Evolutionary conservation across 768 basidiomycete genomes (phyloP).

Genomic region (Thelephora ganbajun): DNA sequence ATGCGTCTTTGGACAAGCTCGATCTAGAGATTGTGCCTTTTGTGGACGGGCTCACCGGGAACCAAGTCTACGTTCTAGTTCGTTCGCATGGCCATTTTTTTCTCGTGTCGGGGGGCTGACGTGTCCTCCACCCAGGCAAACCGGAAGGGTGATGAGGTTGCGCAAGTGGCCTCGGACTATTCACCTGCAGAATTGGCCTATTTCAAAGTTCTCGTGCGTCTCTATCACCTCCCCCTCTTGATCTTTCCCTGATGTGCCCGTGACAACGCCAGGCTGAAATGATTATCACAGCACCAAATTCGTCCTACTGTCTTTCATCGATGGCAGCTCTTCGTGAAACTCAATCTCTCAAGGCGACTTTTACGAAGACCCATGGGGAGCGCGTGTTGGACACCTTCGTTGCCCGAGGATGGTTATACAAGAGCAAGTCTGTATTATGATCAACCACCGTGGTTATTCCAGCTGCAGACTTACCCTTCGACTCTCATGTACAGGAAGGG

Average conservation of each 20-base stretch:
- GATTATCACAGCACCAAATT: constrained; percentile 69
- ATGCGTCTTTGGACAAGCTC: constrained; percentile 47
- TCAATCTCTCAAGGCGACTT: constrained; percentile 33
- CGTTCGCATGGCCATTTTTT: constrained; percentile 12
- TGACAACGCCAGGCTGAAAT: constrained; percentile 56
- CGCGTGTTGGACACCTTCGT: constrained; percentile 65
- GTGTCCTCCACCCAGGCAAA: constrained; percentile 43
- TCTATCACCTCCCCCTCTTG: not conserved
- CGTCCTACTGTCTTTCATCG: constrained; percentile 66
- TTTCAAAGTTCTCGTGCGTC: constrained; percentile 69
- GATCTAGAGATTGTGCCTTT: constrained; percentile 59
- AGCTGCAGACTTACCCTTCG: not conserved
- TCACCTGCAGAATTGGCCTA: constrained; percentile 64
- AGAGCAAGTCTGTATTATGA: constrained; percentile 48
- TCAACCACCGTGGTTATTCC: not conserved
- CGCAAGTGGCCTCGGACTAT: constrained; percentile 79
- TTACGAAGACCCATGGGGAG: constrained; percentile 69
- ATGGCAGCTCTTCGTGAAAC: constrained; percentile 65
- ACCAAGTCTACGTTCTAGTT: constrained; percentile 57
- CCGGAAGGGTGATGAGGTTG: constrained; percentile 63
- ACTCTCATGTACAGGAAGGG: constrained; percentile 24
- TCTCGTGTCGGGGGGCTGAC: not conserved
- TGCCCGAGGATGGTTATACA: constrained; percentile 65
- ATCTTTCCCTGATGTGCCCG: not conserved
- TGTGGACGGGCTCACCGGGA: constrained; percentile 51